Evolutionary conservation across 2,329 filamentous ascomycete species (phyloP).

Genomic region (Colletotrichum chrysophilum): DNA sequence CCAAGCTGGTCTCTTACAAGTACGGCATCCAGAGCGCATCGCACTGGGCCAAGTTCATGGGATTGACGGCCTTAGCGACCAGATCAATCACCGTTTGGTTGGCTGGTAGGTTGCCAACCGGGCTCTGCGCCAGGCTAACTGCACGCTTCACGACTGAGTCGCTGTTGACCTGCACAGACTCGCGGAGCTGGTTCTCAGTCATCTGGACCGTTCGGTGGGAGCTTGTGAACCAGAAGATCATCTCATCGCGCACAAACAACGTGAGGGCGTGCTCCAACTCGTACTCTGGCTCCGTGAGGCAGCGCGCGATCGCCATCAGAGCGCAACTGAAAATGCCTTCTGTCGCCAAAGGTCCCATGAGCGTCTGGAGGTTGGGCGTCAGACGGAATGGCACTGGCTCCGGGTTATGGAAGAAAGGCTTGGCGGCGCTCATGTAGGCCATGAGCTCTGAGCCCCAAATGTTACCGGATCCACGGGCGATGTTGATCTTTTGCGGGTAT

Average conservation of each 20-base stretch:
- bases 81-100: slow-evolving; percentile 97
- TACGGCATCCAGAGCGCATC: slow-evolving; percentile 99
- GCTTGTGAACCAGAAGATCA: slow-evolving; percentile 95
- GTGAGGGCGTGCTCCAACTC: slow-evolving; percentile 95
- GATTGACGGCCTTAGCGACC: slow-evolving; percentile 91
- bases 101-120: slow-evolving; percentile 82
- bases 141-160: slow-evolving; percentile 93
- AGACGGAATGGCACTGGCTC: slow-evolving; percentile 97
- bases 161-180: slow-evolving; percentile 84
- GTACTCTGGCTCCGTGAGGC: slow-evolving; percentile 84
- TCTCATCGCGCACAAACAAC: slow-evolving; percentile 96
- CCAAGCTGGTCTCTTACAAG: slow-evolving; percentile 56
- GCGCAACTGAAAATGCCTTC: slow-evolving; percentile 96
- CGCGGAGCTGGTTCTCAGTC: slow-evolving; percentile 71
- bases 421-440: slow-evolving; percentile 82
- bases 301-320: slow-evolving; percentile 95
- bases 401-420: slow-evolving; percentile 91
- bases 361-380: slow-evolving; percentile 91
- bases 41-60: slow-evolving; percentile 83
- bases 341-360: slow-evolving; percentile 94
- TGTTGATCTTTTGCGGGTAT: slow-evolving; percentile 94
- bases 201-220: slow-evolving; percentile 67
- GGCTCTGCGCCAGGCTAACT: slow-evolving; percentile 79
- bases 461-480: slow-evolving; percentile 85
- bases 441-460: slow-evolving; percentile 97